These are phyloP conservation scores for Magnusiomyces paraingens DNA, from an alignment of 1,139 yeast genomes.

Conservation along the genomic window DNA sequence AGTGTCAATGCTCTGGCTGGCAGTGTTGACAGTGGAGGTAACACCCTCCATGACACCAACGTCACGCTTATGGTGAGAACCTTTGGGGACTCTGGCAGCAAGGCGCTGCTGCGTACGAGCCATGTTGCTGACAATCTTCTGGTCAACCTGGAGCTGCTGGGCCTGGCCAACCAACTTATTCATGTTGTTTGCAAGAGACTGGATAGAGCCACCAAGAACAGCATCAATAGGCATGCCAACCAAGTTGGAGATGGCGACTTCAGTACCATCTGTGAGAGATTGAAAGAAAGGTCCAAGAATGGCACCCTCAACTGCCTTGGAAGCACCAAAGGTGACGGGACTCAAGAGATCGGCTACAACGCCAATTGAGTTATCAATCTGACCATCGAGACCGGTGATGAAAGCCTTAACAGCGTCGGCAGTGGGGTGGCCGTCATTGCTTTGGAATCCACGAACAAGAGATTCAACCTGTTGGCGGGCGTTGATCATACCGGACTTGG, in stretches of 20 bases:
- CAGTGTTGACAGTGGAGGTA: constrained; percentile 20
- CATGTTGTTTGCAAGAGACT: constrained; percentile 10
- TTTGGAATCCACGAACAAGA: constrained; percentile 9
- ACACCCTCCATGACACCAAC: constrained; percentile 13
- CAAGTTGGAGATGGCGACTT: constrained; percentile 28
- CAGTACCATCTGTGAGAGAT: constrained; percentile 32
- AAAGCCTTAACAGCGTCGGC: constrained; percentile 22
- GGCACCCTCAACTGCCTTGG: constrained; percentile 24
- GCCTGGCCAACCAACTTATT: constrained; percentile 10
- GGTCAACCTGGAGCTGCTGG: constrained; percentile 3
- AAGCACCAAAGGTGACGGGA: constrained; percentile 25
- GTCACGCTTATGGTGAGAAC: constrained; percentile 8
- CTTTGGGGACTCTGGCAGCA: constrained; percentile 4
- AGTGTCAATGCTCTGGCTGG: constrained; percentile 26
- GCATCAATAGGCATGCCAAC: constrained; percentile 21
- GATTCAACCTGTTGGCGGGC: constrained; percentile 11
- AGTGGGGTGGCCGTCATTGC: constrained; percentile 20
- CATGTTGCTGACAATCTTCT: constrained; percentile 7
- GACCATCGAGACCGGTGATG: constrained; percentile 30
- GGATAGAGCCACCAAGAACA: constrained; percentile 16
- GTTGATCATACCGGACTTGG: constrained; percentile 10
- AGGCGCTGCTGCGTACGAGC: constrained; percentile 7
- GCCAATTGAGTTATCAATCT: constrained; percentile 28
- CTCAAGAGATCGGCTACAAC: constrained; percentile 22
- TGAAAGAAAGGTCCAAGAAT: constrained; percentile 31